Base-by-base conservation (phyloP, 805 yeast genomes). In the Spathaspora boniae region DNA sequence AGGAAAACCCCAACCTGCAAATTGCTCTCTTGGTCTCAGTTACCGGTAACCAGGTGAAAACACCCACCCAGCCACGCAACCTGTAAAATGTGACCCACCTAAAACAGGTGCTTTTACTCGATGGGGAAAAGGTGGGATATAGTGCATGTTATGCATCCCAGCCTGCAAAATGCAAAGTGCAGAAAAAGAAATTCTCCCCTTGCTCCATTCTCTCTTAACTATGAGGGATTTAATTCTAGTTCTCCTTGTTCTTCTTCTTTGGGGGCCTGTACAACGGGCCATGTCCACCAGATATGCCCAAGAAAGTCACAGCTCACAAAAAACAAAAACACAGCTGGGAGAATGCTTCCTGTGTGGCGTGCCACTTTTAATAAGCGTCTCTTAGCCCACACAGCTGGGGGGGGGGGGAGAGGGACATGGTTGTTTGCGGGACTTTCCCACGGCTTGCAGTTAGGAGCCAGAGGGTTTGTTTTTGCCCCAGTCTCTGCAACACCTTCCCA, bases 141-240 rank as follows among this genome's bases (percentile, higher is more conserved):
- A 22, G 25, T 22, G n/a, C 11, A 22, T n/a, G 11, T 22, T 22
- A n/a, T 22, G 25, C 25, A n/a, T 22, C 11, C 25, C 11, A 22
- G 11, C n/a, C 25, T 22, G 25, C 25, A 11, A 11, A 22, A 22
- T 22, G 25, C 25, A 22, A n/a, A n/a, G n/a, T n/a, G n/a, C n/a
- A n/a, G n/a, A n/a, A n/a, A n/a, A n/a, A n/a, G n/a, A n/a, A n/a
- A n/a, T n/a, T n/a, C n/a, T n/a, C n/a, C n/a, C n/a, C n/a, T n/a
- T n/a, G n/a, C n/a, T n/a, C n/a, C n/a, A n/a, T 22, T 22, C 11
- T 22, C 25, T 22, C n/a, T 28, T 28, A 11, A 28, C 6, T 14
- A n/a, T 28, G 31, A 28, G 31, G 31, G 17, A 28, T 14, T n/a
- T 28, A 11, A 14, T 28, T 28, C 19, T 28, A 22, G 25, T 11